phyloP scores from a whole-genome alignment of 768 basidiomycete genomes.

The Pleurotus pulmonarius region DNA sequence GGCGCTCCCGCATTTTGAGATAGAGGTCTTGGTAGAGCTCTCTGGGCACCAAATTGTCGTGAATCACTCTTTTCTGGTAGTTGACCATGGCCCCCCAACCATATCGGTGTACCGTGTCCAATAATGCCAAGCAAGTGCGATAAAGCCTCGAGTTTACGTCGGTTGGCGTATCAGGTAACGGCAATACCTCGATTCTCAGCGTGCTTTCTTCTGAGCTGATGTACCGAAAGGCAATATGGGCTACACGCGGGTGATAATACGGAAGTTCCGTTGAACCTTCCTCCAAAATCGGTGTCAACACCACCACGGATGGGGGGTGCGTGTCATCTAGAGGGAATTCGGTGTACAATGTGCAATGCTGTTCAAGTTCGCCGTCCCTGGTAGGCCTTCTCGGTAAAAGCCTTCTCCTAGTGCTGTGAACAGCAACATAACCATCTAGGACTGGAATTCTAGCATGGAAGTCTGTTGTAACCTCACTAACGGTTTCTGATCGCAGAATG shows the following conservation, averaged over 20 bases:
- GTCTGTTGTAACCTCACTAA: slow-evolving; percentile 34
- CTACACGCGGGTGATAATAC: slow-evolving; percentile 87
- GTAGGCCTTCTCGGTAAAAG: slow-evolving; percentile 78
- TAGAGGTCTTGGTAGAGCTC: slow-evolving; percentile 90
- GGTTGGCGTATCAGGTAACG: slow-evolving; percentile 42
- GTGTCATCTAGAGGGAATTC: slow-evolving; percentile 13
- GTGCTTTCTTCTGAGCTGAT: neutral
- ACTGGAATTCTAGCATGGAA: slow-evolving; percentile 30
- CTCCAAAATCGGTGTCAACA: slow-evolving; percentile 57
- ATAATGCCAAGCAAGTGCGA: slow-evolving; percentile 74
- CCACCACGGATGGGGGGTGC: slow-evolving; percentile 31
- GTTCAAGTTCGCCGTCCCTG: slow-evolving; percentile 70
- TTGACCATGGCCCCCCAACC: slow-evolving; percentile 80
- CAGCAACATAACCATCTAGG: slow-evolving; percentile 31
- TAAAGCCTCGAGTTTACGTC: slow-evolving; percentile 65
- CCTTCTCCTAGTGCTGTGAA: slow-evolving; percentile 58
- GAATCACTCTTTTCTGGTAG: slow-evolving; percentile 83
- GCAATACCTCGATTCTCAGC: slow-evolving; percentile 58
- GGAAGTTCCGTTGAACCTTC: slow-evolving; percentile 49
- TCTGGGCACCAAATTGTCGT: slow-evolving; percentile 75
- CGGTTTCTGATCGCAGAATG: slow-evolving; percentile 78
- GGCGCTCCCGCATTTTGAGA: slow-evolving; percentile 77
- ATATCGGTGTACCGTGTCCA: slow-evolving; percentile 84
- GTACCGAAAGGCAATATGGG: slow-evolving; percentile 80
- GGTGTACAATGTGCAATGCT: slow-evolving; percentile 75